Base-by-base conservation (phyloP, 768 basidiomycete species). In the Russula lepida region DNA sequence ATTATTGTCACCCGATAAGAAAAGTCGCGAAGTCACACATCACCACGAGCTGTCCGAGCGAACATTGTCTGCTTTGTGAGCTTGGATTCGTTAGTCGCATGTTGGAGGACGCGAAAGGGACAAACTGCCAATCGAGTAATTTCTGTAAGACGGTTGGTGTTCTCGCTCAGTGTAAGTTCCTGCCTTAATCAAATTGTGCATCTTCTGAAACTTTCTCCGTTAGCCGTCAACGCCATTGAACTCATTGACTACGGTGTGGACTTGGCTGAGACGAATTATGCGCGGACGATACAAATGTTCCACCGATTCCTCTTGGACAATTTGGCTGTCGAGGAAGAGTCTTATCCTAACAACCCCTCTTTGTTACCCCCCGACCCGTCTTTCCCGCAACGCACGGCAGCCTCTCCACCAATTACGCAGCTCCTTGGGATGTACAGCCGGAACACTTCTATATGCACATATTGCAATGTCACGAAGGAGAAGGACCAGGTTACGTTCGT, bases 101-200 rank as follows among this genome's bases (percentile, higher is more conserved):
- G 95, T 78, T 99, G 37, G 92, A 95, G 72, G 95, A 98, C 69
- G 95, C 97, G 0, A 80, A 78, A 41, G 97, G 97, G 0, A 90
- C 81, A 21, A 98, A 99, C 67, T 98, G 95, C 68, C 95, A 98
- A 71, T 85, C 94, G 6, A 94, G 88, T 72, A 99, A 99, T 72
- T 99, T 98, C 68, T 98, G 94, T 71, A 88, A 92, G 72, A 89
- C 93, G 2, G 89, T 98, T 48, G 87, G 90, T 19, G 85, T 91
- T 3, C 81, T 94, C 33, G 89, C 92, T 6, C 92, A 94, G 74
- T 84, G 94, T 94, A 67, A 54, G 72, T 67, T 2, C 41, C 27
- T 28, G 9, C 37, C 30, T 41, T 46, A 6, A n/a, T 11, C n/a
- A 5, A 15, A 53, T 28, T 49, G 43, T 35, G 23, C 55, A 19